Conservation (phyloP, 805 yeast genomes). For the Vanderwaltozyma polyspora region DNA sequence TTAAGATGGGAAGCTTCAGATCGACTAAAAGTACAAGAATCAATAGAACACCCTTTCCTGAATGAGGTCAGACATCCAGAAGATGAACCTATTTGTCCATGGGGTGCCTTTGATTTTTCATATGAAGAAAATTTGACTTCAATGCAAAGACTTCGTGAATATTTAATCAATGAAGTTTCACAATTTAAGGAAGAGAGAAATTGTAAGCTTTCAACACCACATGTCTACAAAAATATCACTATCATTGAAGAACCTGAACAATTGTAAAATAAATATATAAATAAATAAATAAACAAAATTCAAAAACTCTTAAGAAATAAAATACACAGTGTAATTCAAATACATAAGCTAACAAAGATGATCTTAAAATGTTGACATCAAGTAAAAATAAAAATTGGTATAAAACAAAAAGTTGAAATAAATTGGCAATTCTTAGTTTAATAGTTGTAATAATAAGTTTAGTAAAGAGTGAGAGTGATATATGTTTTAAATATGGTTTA, state of each 20-base stretch:
- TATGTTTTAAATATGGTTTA: too few species aligned
- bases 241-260: background rate
- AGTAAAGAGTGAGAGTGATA: too few species aligned
- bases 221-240: background rate
- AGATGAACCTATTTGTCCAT: constrained; percentile 44
- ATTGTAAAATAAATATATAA: too few species aligned
- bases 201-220: background rate
- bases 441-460: too few species aligned
- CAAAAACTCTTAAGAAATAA: too few species aligned
- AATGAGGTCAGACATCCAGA: constrained; percentile 38
- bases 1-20: constrained; percentile 52
- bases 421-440: too few species aligned
- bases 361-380: too few species aligned
- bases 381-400: too few species aligned
- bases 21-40: constrained; percentile 45
- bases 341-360: too few species aligned
- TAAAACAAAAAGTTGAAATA: too few species aligned
- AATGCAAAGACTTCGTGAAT: constrained; percentile 36
- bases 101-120: constrained; percentile 47
- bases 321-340: too few species aligned
- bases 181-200: constrained; percentile 31
- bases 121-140: constrained; percentile 41
- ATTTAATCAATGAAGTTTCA: constrained; percentile 43
- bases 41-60: constrained; percentile 49
- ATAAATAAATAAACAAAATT: too few species aligned